Evolutionary conservation across 192 early-diverging fungal genomes (phyloP).

Genomic region (Coemansia sp.): DNA sequence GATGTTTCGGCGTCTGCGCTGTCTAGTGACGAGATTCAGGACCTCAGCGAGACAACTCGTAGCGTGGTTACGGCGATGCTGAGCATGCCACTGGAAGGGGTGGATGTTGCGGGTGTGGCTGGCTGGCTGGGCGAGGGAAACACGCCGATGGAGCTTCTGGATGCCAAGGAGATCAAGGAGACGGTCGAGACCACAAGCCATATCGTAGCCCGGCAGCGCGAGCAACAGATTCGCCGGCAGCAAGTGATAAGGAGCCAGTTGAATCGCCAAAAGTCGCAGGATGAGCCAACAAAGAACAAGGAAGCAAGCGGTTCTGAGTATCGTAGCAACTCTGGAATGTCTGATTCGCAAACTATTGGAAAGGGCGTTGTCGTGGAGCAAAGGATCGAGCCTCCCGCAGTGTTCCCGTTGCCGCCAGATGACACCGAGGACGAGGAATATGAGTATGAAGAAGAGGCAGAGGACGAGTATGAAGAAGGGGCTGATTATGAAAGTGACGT

Average conservation of each 20-base stretch:
- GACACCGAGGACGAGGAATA: constrained; percentile 4
- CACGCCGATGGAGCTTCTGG: constrained; percentile 47
- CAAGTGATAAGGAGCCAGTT: constrained; percentile 25
- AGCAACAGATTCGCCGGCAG: constrained; percentile 44
- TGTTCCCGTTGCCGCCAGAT: constrained; percentile 41
- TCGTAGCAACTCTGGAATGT: too few species aligned
- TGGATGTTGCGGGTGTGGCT: constrained; percentile 44
- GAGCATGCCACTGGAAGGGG: constrained; percentile 48
- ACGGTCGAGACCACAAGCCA: constrained; percentile 50
- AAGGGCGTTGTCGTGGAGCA: background rate
- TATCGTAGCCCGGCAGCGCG: constrained; percentile 45
- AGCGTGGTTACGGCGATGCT: constrained; percentile 41
- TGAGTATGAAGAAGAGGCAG: constrained; percentile 13
- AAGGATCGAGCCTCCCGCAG: constrained; percentile 30
- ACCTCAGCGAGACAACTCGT: constrained; percentile 41
- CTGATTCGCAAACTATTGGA: background rate
- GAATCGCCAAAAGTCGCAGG: constrained; percentile 16
- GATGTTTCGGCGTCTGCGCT: constrained; percentile 5
- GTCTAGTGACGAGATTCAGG: constrained; percentile 41
- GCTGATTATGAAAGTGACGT: background rate
- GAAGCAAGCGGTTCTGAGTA: background rate
- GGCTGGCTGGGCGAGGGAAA: constrained; percentile 52
- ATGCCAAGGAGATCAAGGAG: constrained; percentile 42
- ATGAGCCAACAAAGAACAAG: background rate
- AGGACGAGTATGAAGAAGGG: constrained; percentile 19